A percentile compares a stretch with the other conserved stretches of the same genome.
Conservation (phyloP, 2,329 filamentous ascomycete genomes). For the Dryadomyces sulphureus region DNA sequence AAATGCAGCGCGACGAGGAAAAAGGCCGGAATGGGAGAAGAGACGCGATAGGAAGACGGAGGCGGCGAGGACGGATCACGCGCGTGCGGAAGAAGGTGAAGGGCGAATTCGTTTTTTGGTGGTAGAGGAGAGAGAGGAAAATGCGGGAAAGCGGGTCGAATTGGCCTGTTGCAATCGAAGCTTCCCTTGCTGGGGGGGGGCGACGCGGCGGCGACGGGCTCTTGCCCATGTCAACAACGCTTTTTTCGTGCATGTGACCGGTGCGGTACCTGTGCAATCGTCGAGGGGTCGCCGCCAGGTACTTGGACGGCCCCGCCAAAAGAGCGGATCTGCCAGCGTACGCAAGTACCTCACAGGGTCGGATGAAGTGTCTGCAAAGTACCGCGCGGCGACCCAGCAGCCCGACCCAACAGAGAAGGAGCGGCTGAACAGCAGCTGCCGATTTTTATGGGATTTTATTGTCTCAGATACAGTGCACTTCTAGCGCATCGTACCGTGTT, state of each 20-base stretch:
- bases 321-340: neutral
- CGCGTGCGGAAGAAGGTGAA: neutral
- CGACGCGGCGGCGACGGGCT: neutral
- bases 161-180: constrained; percentile 1
- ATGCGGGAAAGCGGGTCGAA: constrained; percentile 12
- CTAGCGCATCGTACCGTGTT: too few species aligned
- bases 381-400: neutral
- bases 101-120: neutral
- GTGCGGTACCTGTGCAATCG: neutral
- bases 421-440: too few species aligned
- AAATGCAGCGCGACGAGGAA: neutral
- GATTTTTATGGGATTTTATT: too few species aligned
- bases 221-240: constrained; percentile 4
- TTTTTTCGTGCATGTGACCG: constrained; percentile 1
- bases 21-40: neutral
- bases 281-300: neutral
- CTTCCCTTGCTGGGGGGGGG: neutral
- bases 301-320: neutral
- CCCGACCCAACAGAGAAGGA: neutral
- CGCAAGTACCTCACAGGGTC: neutral
- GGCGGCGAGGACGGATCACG: neutral
- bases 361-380: neutral
- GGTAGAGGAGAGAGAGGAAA: constrained; percentile 3
- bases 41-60: neutral
- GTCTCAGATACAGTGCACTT: too few species aligned